A percentile compares a stretch with the other conserved stretches of the same genome.
Conservation (phyloP, 495 filamentous ascomycete species). For the Eremomyces bilateralis region DNA sequence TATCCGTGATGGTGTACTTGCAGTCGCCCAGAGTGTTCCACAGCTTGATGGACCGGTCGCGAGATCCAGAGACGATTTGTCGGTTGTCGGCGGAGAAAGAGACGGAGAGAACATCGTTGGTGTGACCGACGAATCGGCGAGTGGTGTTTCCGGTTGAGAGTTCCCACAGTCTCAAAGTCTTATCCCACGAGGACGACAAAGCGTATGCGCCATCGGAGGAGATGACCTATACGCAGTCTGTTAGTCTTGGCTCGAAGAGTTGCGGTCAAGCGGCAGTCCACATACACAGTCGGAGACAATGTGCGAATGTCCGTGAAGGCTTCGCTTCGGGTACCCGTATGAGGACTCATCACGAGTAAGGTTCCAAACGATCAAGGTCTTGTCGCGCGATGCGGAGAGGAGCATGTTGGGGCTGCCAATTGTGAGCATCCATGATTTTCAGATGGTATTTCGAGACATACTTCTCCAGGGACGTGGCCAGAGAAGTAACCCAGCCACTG, state of each 20-base stretch:
- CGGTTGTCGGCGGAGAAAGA: constrained; percentile 99
- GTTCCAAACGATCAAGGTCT: constrained; percentile 99
- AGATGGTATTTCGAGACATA: constrained; percentile 24
- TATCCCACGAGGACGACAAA: constrained; percentile 97
- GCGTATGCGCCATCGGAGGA: constrained; percentile 99
- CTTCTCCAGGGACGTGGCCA: constrained; percentile 98
- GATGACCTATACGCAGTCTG: constrained; percentile 83
- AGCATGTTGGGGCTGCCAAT: constrained; percentile 89
- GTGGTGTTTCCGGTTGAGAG: constrained; percentile 90
- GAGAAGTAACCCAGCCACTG: constrained; percentile 60
- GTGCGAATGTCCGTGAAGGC: constrained; percentile 95
- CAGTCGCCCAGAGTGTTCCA: constrained; percentile 99
- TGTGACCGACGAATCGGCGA: constrained; percentile 96
- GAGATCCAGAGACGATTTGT: constrained; percentile 97
- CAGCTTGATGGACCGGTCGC: constrained; percentile 97
- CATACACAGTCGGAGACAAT: constrained; percentile 99
- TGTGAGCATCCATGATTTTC: not conserved
- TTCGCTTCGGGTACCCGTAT: constrained; percentile 97
- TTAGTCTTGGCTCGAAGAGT: constrained; percentile 1
- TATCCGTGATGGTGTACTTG: constrained; percentile 99
- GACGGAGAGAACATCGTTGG: constrained; percentile 97
- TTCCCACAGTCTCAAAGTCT: constrained; percentile 99
- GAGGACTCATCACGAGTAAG: constrained; percentile 93
- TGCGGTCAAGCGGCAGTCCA: constrained; percentile 12
- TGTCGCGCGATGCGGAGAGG: constrained; percentile 89